These are phyloP conservation scores for Agrostemma githago DNA, from an alignment of 148 eudicot species.

Conservation along the genomic window DNA sequence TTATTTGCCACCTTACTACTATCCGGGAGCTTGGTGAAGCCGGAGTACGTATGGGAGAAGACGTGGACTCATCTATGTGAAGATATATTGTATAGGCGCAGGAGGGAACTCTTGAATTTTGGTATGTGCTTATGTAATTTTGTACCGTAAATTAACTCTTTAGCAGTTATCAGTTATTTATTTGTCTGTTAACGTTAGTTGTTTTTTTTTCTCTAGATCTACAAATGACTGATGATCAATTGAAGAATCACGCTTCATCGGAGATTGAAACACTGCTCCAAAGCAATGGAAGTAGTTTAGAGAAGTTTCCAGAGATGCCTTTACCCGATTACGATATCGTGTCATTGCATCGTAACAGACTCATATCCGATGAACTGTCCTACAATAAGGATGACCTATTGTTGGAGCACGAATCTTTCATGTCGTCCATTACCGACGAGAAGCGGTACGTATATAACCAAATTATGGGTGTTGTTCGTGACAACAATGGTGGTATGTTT, in stretches of 20 bases:
- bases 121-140: background rate
- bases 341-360: background rate
- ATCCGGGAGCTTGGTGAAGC: background rate
- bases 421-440: background rate
- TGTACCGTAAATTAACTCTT: background rate
- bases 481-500: slow-evolving; percentile 11
- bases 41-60: background rate
- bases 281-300: background rate
- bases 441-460: background rate
- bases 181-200: background rate
- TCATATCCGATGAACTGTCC: background rate
- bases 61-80: background rate
- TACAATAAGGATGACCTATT: background rate
- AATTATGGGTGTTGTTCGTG: background rate
- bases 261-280: slow-evolving; percentile 7
- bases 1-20: background rate
- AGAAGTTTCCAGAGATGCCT: background rate
- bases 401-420: background rate
- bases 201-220: background rate
- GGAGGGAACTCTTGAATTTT: background rate
- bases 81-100: background rate
- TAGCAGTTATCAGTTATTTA: background rate
- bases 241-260: background rate
- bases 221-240: background rate
- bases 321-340: background rate